A percentile compares a stretch with the other conserved stretches of the same genome.
These are phyloP conservation scores for Salicornia ramosissima DNA, from an alignment of 148 eudicot genomes.

Conservation along the genomic window DNA sequence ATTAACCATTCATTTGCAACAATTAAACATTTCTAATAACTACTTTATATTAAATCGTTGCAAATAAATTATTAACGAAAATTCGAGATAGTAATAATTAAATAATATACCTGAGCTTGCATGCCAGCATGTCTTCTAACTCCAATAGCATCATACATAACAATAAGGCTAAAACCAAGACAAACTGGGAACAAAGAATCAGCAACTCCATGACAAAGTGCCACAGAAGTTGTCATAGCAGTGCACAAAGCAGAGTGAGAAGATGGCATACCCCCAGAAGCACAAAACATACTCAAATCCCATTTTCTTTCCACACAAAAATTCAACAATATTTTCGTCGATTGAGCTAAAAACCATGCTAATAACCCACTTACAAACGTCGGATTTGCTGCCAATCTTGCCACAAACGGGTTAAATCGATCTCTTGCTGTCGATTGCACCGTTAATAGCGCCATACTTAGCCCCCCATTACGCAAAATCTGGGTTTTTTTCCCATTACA, in stretches of 20 bases:
- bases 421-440: conserved; percentile 58
- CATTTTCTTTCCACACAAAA: conserved; percentile 75
- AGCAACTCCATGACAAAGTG: conserved; percentile 75
- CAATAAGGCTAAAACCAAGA: conserved; percentile 84
- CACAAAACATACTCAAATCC: conserved; percentile 59
- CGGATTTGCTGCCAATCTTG: conserved; percentile 64
- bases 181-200: conserved; percentile 87
- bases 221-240: conserved; percentile 82
- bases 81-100: too few relatives aligned
- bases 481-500: conserved; percentile 2
- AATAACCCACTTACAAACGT: conserved; percentile 68
- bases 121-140: conserved; percentile 93
- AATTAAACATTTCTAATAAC: too few relatives aligned
- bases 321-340: conserved; percentile 56
- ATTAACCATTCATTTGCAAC: too few relatives aligned
- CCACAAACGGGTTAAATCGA: conserved; percentile 59
- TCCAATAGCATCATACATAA: conserved; percentile 96
- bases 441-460: conserved; percentile 54
- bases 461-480: conserved; percentile 45
- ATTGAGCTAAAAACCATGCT: conserved; percentile 69
- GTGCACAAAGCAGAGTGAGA: conserved; percentile 87
- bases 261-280: conserved; percentile 98
- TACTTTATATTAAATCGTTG: too few relatives aligned
- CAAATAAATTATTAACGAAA: too few relatives aligned
- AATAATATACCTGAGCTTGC: conserved; percentile 91